A percentile compares a stretch with the other conserved stretches of the same genome.
Conservation (phyloP, 208 protist genomes). For the Trypanosoma caninum region DNA sequence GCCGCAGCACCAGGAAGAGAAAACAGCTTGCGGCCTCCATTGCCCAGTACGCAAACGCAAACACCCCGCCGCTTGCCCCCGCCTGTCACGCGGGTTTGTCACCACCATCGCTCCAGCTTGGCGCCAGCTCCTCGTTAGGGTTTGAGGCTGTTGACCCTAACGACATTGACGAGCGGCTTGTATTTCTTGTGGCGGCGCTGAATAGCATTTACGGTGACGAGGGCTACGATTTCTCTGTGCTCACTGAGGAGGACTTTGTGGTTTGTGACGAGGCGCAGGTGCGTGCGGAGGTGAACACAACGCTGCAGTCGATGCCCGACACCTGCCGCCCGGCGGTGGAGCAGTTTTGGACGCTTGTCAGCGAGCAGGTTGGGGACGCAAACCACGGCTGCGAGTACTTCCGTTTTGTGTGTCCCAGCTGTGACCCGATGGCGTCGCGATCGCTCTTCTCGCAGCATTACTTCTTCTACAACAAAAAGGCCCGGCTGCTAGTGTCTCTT, state of each 20-base stretch:
- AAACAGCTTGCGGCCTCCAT: conserved; percentile 48
- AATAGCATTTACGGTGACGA: conserved; percentile 70
- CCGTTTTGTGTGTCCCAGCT: conserved; percentile 61
- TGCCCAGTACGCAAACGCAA: conserved; percentile 45
- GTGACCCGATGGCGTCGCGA: conserved; percentile 51
- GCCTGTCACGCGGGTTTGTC: conserved; percentile 14
- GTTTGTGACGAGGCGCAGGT: conserved; percentile 41
- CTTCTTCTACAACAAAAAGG: conserved; percentile 64
- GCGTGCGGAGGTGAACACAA: conserved; percentile 36
- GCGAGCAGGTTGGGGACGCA: conserved; percentile 43
- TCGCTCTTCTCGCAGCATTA: conserved; percentile 63
- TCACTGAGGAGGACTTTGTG: conserved; percentile 66
- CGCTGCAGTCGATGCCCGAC: conserved; percentile 44
- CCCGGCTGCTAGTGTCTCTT: conserved; percentile 57
- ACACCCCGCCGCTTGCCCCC: conserved; percentile 54
- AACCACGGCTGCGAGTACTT: conserved; percentile 66
- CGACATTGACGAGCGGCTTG: conserved; percentile 61
- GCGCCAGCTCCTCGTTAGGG: conserved; percentile 3
- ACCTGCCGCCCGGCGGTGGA: conserved; percentile 44
- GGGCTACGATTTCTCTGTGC: conserved; percentile 78
- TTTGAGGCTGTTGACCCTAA: conserved; percentile 22
- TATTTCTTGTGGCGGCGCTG: conserved; percentile 67
- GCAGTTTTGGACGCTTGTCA: conserved; percentile 53
- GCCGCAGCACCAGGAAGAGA: conserved; percentile 65
- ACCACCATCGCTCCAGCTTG: conserved; percentile 19